Base-by-base conservation (phyloP, 768 basidiomycete genomes). In the Amyloporia xantha region DNA sequence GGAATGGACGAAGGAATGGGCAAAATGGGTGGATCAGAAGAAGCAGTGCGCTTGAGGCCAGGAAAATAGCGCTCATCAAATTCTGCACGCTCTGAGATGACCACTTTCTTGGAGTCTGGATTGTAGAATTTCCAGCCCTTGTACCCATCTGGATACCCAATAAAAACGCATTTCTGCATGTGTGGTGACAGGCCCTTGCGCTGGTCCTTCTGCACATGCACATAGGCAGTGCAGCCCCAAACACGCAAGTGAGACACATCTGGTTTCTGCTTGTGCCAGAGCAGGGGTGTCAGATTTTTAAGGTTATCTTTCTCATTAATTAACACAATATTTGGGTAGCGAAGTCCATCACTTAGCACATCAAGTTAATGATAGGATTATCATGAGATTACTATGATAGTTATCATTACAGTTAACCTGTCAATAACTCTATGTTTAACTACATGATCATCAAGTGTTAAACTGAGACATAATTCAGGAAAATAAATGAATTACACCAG, bases 171-270 rank as follows among this genome's bases (percentile, higher is more conserved):
- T 53, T 68, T 64, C 33, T 53, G 37, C 41, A 54, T 53, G 26
- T 63, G 54, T 4, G 47, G 26, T 35, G 42, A 43, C 25, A 58
- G 51, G 0, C 37, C 51, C 30, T 54, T 60, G 7, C 62, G 44
- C 54, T 70, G 62, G 44, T 73, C 63, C 46, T 64, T 66, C 48
- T 62, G 64, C 3, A 70, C 54, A 48, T 60, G 64, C 24, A 69
- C 71, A 60, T 70, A 72, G 17, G 68, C 67, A 33, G 50, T 54
- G 42, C 69, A 72, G 0, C 72, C 69, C 38, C 60, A 73, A 19
- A 69, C 63, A 3, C 65, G 53, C 12, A 74, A 58, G 51, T 69
- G 59, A 0, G 54, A 56, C 12, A 70, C 54, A 44, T 66, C 48
- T 2, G 65, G 67, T 44, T 56, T 60, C 0, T 20, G 13, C 0